These are phyloP conservation scores for Colletotrichum tropicicola DNA, from an alignment of 2,329 filamentous ascomycete genomes.

Conservation along the genomic window DNA sequence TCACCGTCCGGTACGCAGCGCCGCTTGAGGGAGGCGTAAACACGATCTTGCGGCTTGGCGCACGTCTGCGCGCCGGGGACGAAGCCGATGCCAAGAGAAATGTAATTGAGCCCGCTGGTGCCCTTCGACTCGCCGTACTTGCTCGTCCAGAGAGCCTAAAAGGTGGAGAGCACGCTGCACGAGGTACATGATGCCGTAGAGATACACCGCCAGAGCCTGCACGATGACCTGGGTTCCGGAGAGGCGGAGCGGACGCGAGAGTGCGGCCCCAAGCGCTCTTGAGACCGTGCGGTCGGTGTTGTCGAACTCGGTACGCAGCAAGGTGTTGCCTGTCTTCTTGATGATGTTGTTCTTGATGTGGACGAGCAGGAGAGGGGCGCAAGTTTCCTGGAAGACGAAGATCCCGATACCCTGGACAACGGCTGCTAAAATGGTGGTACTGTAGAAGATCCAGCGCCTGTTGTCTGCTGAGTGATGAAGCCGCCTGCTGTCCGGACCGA, in stretches of 20 bases:
- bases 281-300: slow-evolving; percentile 39
- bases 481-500: slow-evolving; percentile 75
- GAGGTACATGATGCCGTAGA: slow-evolving; percentile 61
- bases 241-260: slow-evolving; percentile 56
- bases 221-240: slow-evolving; percentile 57
- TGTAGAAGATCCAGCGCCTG: slow-evolving; percentile 81
- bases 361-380: slow-evolving; percentile 68
- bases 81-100: slow-evolving; percentile 56
- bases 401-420: slow-evolving; percentile 67
- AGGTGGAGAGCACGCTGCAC: slow-evolving; percentile 61
- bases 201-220: slow-evolving; percentile 53
- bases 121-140: slow-evolving; percentile 53
- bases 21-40: slow-evolving; percentile 53
- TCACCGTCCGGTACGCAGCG: slow-evolving; percentile 45
- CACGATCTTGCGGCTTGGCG: slow-evolving; percentile 54
- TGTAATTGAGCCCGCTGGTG: slow-evolving; percentile 57
- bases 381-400: slow-evolving; percentile 72
- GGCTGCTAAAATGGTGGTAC: slow-evolving; percentile 69
- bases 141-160: slow-evolving; percentile 53
- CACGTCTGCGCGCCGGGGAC: slow-evolving; percentile 58
- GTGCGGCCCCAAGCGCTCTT: slow-evolving; percentile 27
- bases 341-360: slow-evolving; percentile 66
- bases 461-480: slow-evolving; percentile 68
- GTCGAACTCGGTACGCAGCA: slow-evolving; percentile 62
- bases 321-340: slow-evolving; percentile 63